Evolutionary conservation across 192 early-diverging fungal species (phyloP).

Genomic region (Rhizophagus clarus): DNA sequence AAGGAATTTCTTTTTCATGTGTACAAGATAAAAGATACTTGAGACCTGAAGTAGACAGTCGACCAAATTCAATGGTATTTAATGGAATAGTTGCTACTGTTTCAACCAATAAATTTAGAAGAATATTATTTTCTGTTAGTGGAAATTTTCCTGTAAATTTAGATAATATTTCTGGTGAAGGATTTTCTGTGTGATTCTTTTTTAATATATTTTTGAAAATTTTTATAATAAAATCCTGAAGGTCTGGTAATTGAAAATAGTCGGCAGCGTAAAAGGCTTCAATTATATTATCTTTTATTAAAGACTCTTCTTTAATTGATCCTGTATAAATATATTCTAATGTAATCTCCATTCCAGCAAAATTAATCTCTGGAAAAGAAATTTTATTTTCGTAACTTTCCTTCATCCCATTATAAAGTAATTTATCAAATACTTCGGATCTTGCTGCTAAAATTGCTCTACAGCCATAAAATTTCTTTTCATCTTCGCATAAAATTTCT

Average conservation of each 20-base stretch:
- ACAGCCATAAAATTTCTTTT: neutral
- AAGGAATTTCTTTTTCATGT: neutral
- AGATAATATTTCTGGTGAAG: neutral
- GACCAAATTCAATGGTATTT: neutral
- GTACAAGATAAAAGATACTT: neutral
- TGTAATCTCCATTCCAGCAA: slow-evolving; percentile 6
- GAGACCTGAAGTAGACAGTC: neutral
- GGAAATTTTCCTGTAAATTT: neutral
- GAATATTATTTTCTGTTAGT: neutral
- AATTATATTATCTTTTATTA: slow-evolving; percentile 18
- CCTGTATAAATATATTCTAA: slow-evolving; percentile 19
- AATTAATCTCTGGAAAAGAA: neutral
- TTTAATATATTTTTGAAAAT: too few relatives aligned
- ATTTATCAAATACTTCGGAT: neutral
- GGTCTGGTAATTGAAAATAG: neutral
- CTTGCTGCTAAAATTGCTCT: slow-evolving; percentile 20
- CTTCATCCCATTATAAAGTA: slow-evolving; percentile 20
- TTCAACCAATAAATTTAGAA: neutral
- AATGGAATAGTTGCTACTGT: neutral
- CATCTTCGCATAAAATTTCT: slow-evolving; percentile 9
- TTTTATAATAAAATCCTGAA: slow-evolving; percentile 12
- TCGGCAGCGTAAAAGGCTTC: slow-evolving; percentile 22
- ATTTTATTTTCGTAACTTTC: slow-evolving; percentile 16
- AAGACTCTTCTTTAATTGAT: neutral
- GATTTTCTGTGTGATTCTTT: neutral